Base-by-base conservation (phyloP, 2,329 filamentous ascomycete species). In the Hirsutella rhossiliensis region DNA sequence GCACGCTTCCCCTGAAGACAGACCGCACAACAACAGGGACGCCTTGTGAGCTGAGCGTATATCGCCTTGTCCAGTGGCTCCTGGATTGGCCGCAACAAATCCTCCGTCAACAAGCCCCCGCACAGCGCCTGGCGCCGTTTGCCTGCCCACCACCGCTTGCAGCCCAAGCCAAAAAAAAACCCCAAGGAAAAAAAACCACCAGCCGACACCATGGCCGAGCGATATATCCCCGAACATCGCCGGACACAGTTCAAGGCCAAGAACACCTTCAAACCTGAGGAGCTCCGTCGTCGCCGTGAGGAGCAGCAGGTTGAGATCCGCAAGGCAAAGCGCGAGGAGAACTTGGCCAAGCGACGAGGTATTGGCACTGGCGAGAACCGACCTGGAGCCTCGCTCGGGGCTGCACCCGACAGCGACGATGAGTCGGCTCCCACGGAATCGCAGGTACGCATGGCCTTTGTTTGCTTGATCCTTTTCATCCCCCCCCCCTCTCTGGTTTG, bases 221-320 rank as follows among this genome's bases (percentile, higher is more conserved):
- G 92, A 62, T 98, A 96, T 75, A 98, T 98, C 62, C 92, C 92
- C 66, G 92, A 98, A 75, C 92, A 98, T 76, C 88, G 92, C 67
- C 89, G 92, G 64, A 96, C 87, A 54, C 89, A 95, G 73, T 98
- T 95, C 82, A 98, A 98, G 84, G 92, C 92, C 45, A 96, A 96
- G 79, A 90, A 87, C 70, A 87, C 87, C 61, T 97, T 98, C 78
- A 96, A 96, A 80, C 90, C 90, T 58, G 92, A 98, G 66, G 92
- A 98, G 74, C 83, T 98, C 54, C 87, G 92, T 64, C 89, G 92
- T 61, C 92, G 92, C 64, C 92, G 92, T 63, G 92, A 98, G 67
- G 92, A 98, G 71, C 89, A 96, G 69, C 92, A 97, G 72, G 92
- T 98, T 54, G 92, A 98, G 73, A 98, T 98, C 62, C 84, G 92